Conservation (phyloP, 306 rosid genomes). For the Citrullus mucosospermus region DNA sequence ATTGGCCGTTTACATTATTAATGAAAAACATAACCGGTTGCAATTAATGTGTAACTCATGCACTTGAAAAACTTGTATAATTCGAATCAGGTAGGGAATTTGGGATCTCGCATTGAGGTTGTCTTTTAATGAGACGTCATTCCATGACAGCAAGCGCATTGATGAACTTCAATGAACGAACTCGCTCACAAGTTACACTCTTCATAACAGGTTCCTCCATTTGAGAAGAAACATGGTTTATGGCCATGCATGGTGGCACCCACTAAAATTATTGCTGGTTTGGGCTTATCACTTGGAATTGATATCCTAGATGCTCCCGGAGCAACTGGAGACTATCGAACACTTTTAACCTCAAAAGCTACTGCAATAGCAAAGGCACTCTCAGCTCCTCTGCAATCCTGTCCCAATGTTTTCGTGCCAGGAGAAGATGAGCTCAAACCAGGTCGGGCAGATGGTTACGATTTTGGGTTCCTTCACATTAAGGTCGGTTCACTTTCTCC, state of each 20-base stretch:
- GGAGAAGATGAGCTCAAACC: slow-evolving; percentile 75
- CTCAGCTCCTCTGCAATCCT: slow-evolving; percentile 58
- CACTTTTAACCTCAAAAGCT: slow-evolving; percentile 76
- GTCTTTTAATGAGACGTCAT: neutral
- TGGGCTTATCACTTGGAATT: slow-evolving; percentile 85
- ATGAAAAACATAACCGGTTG: neutral
- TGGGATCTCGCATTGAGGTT: neutral
- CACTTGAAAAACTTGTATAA: neutral
- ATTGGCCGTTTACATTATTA: neutral
- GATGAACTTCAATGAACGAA: neutral
- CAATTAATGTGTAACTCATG: neutral
- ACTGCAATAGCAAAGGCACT: slow-evolving; percentile 78
- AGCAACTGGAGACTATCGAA: slow-evolving; percentile 93
- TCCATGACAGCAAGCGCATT: neutral
- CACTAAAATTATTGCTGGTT: slow-evolving; percentile 89
- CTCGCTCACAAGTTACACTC: neutral
- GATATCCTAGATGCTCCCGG: slow-evolving; percentile 96
- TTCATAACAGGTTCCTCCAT: slow-evolving; percentile 63
- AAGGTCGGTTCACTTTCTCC: slow-evolving; percentile 40
- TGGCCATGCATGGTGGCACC: slow-evolving; percentile 98
- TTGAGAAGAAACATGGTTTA: slow-evolving; percentile 57
- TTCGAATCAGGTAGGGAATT: neutral
- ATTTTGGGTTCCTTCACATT: slow-evolving; percentile 90
- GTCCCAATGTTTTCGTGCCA: slow-evolving; percentile 71
- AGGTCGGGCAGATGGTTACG: slow-evolving; percentile 86